Percentiles rank a stretch among this genome's conserved stretches.
Evolutionary conservation across 2,329 filamentous ascomycete species (phyloP).

Genomic region (Hirsutella thompsonii): DNA sequence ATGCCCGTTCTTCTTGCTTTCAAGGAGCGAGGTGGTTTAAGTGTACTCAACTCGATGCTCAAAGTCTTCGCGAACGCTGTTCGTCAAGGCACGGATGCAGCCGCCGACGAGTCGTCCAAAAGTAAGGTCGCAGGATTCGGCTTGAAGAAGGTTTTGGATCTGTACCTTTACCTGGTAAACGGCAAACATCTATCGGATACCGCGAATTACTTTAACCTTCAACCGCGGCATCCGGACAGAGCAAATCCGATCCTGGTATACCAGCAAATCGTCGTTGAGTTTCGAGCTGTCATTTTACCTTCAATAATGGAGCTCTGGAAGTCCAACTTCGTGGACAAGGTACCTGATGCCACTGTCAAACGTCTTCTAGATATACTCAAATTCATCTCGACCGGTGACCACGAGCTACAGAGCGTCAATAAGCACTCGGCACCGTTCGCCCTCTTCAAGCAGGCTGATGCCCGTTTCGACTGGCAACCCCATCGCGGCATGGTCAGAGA

Average conservation of each 20-base stretch:
- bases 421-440: slow-evolving; percentile 31
- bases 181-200: slow-evolving; percentile 75
- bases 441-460: slow-evolving; percentile 30
- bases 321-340: slow-evolving; percentile 69
- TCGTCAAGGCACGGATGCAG: slow-evolving; percentile 21
- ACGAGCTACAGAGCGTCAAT: slow-evolving; percentile 50
- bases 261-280: slow-evolving; percentile 72
- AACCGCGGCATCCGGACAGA: slow-evolving; percentile 25
- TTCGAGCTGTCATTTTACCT: slow-evolving; percentile 69
- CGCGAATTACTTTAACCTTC: slow-evolving; percentile 37
- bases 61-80: slow-evolving; percentile 41
- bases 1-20: slow-evolving; percentile 78
- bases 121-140: slow-evolving; percentile 39
- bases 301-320: slow-evolving; percentile 72
- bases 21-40: slow-evolving; percentile 67
- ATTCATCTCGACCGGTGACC: slow-evolving; percentile 62
- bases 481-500: slow-evolving; percentile 17
- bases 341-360: slow-evolving; percentile 63
- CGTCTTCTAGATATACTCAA: slow-evolving; percentile 75
- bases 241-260: slow-evolving; percentile 29
- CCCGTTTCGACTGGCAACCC: slow-evolving; percentile 33
- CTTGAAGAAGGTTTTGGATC: slow-evolving; percentile 71
- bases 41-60: slow-evolving; percentile 60
- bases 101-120: slow-evolving; percentile 30
- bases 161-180: slow-evolving; percentile 66